A percentile compares a stretch with the other conserved stretches of the same genome.
Conservation (phyloP, 192 early-diverging fungal species). For the Funneliformis geosporum region DNA sequence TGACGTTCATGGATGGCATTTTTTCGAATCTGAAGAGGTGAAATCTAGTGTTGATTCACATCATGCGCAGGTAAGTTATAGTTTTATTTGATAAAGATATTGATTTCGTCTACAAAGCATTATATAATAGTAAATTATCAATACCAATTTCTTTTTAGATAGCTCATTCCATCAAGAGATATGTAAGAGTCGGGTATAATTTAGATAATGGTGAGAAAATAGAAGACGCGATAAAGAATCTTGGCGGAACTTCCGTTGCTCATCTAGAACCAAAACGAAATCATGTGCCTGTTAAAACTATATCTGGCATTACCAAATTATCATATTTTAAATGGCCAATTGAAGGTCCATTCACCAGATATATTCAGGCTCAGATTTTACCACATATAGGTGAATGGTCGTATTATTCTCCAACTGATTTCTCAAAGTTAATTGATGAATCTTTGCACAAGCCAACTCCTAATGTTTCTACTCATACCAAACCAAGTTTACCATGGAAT, state of each 20-base stretch:
- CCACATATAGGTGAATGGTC: background rate
- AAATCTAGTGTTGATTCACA: background rate
- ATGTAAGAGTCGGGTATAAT: too few species aligned
- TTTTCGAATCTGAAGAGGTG: background rate
- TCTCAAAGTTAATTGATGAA: background rate
- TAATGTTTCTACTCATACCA: background rate
- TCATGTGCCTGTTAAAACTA: too few species aligned
- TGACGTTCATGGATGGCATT: background rate
- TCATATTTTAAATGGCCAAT: background rate
- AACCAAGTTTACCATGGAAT: background rate
- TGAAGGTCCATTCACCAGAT: background rate
- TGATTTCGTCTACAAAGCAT: too few species aligned
- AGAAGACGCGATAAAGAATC: too few species aligned
- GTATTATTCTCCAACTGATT: background rate
- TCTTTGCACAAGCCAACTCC: background rate
- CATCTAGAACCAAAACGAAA: too few species aligned
- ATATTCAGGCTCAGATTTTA: background rate
- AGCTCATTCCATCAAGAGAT: too few species aligned
- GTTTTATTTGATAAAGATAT: too few species aligned
- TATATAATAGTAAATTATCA: too few species aligned
- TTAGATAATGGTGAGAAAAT: too few species aligned
- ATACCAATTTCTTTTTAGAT: too few species aligned
- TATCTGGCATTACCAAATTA: too few species aligned
- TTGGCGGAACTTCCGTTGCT: too few species aligned
- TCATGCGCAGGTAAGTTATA: background rate